A percentile compares a stretch with the other conserved stretches of the same genome.
Evolutionary conservation across 2,329 filamentous ascomycete genomes (phyloP).

Genomic region (Dactylellina leptospora): DNA sequence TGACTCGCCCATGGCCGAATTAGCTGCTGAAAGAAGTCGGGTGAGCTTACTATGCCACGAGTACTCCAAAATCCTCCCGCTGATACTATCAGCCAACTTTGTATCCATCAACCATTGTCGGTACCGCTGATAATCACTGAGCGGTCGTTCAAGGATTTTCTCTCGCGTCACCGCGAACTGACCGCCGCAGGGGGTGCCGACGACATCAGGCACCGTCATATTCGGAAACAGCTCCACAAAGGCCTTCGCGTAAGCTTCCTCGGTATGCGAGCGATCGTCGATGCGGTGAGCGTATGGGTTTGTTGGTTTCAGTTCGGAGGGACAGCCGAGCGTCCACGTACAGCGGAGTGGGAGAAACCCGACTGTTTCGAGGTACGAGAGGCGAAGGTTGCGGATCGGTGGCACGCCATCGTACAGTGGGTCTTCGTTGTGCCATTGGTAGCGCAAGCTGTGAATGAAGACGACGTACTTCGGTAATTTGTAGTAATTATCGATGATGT

Average conservation of each 20-base stretch:
- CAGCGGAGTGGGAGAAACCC: slow-evolving; percentile 72
- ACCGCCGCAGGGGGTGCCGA: slow-evolving; percentile 71
- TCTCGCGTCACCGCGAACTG: slow-evolving; percentile 71
- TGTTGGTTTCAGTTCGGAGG: slow-evolving; percentile 62
- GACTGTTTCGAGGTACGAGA: slow-evolving; percentile 62
- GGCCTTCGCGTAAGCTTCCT: slow-evolving; percentile 41
- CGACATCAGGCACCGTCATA: slow-evolving; percentile 57
- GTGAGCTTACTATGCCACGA: slow-evolving; percentile 68
- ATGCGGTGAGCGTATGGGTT: slow-evolving; percentile 60
- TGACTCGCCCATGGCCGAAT: too few relatives aligned
- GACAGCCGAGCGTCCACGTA: slow-evolving; percentile 69
- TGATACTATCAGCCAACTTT: slow-evolving; percentile 66
- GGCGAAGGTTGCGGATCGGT: slow-evolving; percentile 24
- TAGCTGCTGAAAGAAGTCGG: too few relatives aligned
- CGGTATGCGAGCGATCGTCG: slow-evolving; percentile 54
- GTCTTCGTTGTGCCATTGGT: slow-evolving; percentile 56
- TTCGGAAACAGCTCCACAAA: slow-evolving; percentile 36
- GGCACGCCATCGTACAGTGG: slow-evolving; percentile 62
- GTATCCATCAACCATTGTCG: slow-evolving; percentile 68
- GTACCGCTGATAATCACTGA: slow-evolving; percentile 67
- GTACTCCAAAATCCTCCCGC: slow-evolving; percentile 71
- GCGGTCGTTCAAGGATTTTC: slow-evolving; percentile 64
- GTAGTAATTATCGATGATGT: slow-evolving; percentile 71
- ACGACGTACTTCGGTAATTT: slow-evolving; percentile 58
- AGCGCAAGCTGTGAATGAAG: slow-evolving; percentile 47